Base-by-base conservation (phyloP, 345 rosid genomes). In the Gossypium herbaceum region DNA sequence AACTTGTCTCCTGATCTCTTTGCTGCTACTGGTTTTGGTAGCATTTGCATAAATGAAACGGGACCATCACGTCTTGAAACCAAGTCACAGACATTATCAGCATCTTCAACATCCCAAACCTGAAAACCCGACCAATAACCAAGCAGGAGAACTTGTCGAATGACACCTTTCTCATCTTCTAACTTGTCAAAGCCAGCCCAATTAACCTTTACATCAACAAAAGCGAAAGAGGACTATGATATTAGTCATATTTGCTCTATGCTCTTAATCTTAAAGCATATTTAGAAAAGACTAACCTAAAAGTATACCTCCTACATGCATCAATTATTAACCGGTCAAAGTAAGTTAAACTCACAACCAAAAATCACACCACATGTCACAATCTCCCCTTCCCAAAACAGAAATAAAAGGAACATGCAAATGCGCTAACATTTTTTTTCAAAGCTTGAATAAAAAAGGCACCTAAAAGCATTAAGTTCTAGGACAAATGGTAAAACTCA, bases 151-250 rank as follows among this genome's bases (percentile, higher is more conserved):
- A 93, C 90, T 75, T 74, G 88, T 73, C 93, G 85, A 77, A 74
- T 71, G 72, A 69, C 74, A 70, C 73, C 85, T 57, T 72, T 83
- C 51, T 85, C 89, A 76, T 81, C 80, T 81, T 93, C 91, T 77
- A 95, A 81, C 76, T 87, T 89, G 90, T 95, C 98, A 87, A 91
- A 95, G 71, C 97, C 98, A 73, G 99, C 94, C 99, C 99, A 93
- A 13, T 79, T 79, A 60, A 95, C 93, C 99, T 95, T 83, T 68
- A 65, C 50, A 78, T 72, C 71, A 74, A 48, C 73, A 44, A 80
- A 74, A 11, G 22, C 17, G 3, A 70, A 17, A 54, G 5, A n/a
- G 16, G n/a, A 73, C 43, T 24, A 27, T 19, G 62, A 72, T 45
- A 17, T 73, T 48, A 84, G 56, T 57, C 63, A 63, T 59, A 10